Conservation (phyloP, 768 basidiomycete genomes). For the Xerocomellus intermedius region DNA sequence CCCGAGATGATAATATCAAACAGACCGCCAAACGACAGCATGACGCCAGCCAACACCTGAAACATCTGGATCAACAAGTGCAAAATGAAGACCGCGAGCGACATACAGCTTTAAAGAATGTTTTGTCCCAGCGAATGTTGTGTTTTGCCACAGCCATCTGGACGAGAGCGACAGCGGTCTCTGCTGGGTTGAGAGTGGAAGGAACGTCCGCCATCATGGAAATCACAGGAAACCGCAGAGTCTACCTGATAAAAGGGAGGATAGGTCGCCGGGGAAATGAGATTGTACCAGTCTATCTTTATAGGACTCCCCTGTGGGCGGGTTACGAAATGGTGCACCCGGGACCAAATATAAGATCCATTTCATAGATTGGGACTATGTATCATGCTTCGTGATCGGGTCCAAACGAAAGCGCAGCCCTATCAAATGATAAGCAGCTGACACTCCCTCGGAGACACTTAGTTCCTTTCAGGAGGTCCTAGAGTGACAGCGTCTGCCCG, state of each 20-base stretch:
- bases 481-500: not conserved
- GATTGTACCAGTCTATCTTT: conserved; percentile 12
- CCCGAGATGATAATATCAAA: conserved; percentile 59
- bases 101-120: conserved; percentile 70
- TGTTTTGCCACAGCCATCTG: conserved; percentile 61
- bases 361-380: not conserved
- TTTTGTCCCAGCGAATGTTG: conserved; percentile 53
- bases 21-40: conserved; percentile 74
- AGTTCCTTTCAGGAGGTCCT: not conserved
- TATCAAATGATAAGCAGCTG: not conserved
- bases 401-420: not conserved
- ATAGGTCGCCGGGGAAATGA: not conserved
- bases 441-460: not conserved
- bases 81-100: not conserved
- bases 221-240: not conserved
- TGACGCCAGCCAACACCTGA: conserved; percentile 67
- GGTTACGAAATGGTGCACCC: conserved; percentile 7
- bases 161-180: conserved; percentile 58
- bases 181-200: conserved; percentile 54
- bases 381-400: not conserved
- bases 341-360: conserved; percentile 4
- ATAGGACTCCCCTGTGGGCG: conserved; percentile 5
- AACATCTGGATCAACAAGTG: not conserved
- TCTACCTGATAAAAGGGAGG: conserved; percentile 4
- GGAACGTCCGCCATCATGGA: conserved; percentile 25